Percentiles rank a stretch among this genome's conserved stretches.
phyloP scores from a whole-genome alignment of 2,329 filamentous ascomycete species.

The Dactylellina drechsleri region DNA sequence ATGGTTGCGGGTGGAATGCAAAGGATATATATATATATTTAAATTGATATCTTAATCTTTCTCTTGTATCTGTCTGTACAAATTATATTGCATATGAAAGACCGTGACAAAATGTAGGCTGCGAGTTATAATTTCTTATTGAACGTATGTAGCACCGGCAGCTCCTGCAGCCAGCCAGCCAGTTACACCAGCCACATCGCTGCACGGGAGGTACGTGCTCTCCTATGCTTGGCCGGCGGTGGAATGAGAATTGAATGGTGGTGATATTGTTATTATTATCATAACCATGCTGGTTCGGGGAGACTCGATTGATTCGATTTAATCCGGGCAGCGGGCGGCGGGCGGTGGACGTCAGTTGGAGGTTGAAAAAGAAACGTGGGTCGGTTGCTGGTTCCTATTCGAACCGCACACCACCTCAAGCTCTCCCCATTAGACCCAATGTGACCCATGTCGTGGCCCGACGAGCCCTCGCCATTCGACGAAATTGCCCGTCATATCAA shows the following conservation, averaged over 20 bases:
- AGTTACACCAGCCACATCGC: conserved; percentile 54
- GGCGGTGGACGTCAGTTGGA: conserved; percentile 4
- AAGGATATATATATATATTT: conserved; percentile 19
- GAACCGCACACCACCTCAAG: conserved; percentile 15
- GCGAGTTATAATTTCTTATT: background rate
- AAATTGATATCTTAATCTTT: background rate
- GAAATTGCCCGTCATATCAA: too few species aligned
- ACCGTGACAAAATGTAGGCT: background rate
- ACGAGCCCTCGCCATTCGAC: conserved; percentile 41
- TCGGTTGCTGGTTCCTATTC: conserved; percentile 14
- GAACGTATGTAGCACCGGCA: background rate
- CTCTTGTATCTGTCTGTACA: background rate
- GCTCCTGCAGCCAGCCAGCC: conserved; percentile 16
- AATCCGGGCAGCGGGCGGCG: too few species aligned
- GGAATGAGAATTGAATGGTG: conserved; percentile 19
- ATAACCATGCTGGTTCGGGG: too few species aligned
- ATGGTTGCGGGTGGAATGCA: conserved; percentile 20
- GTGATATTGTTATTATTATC: background rate
- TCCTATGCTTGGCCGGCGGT: conserved; percentile 38
- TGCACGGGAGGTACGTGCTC: conserved; percentile 47
- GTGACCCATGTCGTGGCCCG: conserved; percentile 22
- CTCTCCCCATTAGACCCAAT: conserved; percentile 9
- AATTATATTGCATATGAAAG: conserved; percentile 1
- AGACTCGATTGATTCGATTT: too few species aligned
- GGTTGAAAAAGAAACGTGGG: conserved; percentile 48